Base-by-base conservation (phyloP, 441 rosid species). In the Breynia disticha region DNA sequence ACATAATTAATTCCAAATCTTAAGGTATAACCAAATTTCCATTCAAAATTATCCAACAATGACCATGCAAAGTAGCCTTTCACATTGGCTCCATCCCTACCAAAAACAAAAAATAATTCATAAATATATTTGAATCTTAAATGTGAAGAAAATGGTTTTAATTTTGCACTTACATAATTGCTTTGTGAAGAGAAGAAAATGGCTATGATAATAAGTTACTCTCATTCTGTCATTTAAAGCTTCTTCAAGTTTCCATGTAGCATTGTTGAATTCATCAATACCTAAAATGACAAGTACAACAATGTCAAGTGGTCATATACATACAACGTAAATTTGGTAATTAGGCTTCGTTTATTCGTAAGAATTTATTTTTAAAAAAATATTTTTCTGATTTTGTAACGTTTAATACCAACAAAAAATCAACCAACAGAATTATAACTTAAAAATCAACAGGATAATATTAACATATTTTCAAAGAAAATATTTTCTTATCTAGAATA, bases 31-130 rank as follows among this genome's bases (percentile, higher is more conserved):
- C 82, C 90, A 11, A 62, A 22, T 19, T 35, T 21, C 80, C 86
- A 78, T 59, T 80, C 89, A 41, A 76, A 76, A 16, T 76, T 69
- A 38, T 80, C 86, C 59, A 76, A 19, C 18, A 81, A 65, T 16
- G 84, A 75, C 85, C 83, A 77, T 12, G 76, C 79, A 37, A 75
- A 72, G 21, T 72, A 82, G 37, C 86, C 89, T 50, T 72, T 78
- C 47, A 82, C 77, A 16, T 82, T 75, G 14, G 57, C 79, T 0
- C 80, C 84, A 50, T 69, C 69, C 61, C 72, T 70, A 28, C 41
- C 6, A 46, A 18, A 15, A n/a, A 2, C 19, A 19, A 1, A 1
- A 11, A 4, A 41, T 19, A 19, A 11, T 37, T 7, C 13, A 17
- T 3, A 4, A 19, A 24, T 0, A n/a, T 2, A 10, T 4, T 5